phyloP scores from a whole-genome alignment of 2,329 filamentous ascomycete species.

The Paraconiothyrium brasiliense region DNA sequence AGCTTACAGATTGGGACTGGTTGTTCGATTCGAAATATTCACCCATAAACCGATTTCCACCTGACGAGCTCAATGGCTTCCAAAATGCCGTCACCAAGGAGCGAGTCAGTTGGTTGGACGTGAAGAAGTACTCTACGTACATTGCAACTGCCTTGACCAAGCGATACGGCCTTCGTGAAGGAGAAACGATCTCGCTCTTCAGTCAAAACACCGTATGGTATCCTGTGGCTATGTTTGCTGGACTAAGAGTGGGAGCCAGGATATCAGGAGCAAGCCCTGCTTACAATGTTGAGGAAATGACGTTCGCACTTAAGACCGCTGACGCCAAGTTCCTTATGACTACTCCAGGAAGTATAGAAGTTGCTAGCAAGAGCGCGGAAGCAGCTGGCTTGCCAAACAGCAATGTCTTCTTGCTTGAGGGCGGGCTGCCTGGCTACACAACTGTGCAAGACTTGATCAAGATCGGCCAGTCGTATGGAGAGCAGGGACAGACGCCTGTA shows the following conservation, averaged over 20 bases:
- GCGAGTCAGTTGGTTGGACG: slow-evolving; percentile 65
- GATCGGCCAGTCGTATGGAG: slow-evolving; percentile 54
- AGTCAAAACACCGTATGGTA: slow-evolving; percentile 74
- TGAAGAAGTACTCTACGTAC: slow-evolving; percentile 66
- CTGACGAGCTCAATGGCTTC: slow-evolving; percentile 60
- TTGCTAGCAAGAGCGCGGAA: slow-evolving; percentile 64
- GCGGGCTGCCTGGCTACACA: slow-evolving; percentile 59
- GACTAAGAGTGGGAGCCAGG: slow-evolving; percentile 63
- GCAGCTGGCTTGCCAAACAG: slow-evolving; percentile 63
- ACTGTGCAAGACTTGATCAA: slow-evolving; percentile 58
- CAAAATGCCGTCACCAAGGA: slow-evolving; percentile 68
- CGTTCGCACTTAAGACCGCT: slow-evolving; percentile 68
- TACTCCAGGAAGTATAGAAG: slow-evolving; percentile 62
- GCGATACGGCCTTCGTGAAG: slow-evolving; percentile 63
- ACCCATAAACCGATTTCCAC: slow-evolving; percentile 54
- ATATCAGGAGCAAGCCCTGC: slow-evolving; percentile 71
- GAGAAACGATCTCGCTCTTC: slow-evolving; percentile 69
- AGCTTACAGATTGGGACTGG: slow-evolving; percentile 69
- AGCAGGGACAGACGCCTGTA: slow-evolving; percentile 55
- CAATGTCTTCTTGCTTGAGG: slow-evolving; percentile 67
- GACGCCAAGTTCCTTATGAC: slow-evolving; percentile 68
- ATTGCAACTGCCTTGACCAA: slow-evolving; percentile 69
- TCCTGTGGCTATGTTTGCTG: slow-evolving; percentile 69
- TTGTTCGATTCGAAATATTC: slow-evolving; percentile 67
- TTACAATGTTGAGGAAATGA: slow-evolving; percentile 74